Conservation (phyloP, 306 rosid species). For the Vigna radiata region DNA sequence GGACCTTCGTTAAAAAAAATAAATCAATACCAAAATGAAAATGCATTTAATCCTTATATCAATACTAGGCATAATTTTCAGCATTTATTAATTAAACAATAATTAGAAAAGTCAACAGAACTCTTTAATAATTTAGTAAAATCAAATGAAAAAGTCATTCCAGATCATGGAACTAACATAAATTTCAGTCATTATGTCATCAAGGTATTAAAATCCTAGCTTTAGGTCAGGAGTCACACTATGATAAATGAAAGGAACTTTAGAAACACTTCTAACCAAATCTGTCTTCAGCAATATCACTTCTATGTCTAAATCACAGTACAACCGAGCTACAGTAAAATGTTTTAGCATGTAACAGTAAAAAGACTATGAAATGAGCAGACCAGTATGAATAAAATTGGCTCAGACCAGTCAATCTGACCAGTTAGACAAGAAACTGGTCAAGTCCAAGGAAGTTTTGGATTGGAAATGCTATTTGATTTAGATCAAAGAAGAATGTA, state of each 20-base stretch:
- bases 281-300: constrained; percentile 8
- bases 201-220: constrained; percentile 17
- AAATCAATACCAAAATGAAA: constrained; percentile 33
- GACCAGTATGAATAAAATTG: too few relatives aligned
- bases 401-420: too few relatives aligned
- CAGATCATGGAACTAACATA: background rate
- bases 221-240: background rate
- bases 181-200: constrained; percentile 15
- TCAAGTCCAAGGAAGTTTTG: too few relatives aligned
- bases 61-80: background rate
- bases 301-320: constrained; percentile 6
- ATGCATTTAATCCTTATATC: background rate
- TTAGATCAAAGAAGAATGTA: too few relatives aligned
- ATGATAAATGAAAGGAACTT: background rate
- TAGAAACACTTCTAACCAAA: constrained; percentile 25
- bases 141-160: background rate
- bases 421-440: too few relatives aligned
- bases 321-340: constrained; percentile 1
- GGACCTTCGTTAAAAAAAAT: constrained; percentile 64
- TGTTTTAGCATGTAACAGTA: background rate
- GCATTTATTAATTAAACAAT: constrained; percentile 27
- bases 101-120: constrained; percentile 5
- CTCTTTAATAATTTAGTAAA: background rate
- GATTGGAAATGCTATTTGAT: too few relatives aligned
- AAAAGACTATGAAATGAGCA: background rate